Evolutionary conservation across 345 rosid species (phyloP).

Genomic region (Hevea brasiliensis): DNA sequence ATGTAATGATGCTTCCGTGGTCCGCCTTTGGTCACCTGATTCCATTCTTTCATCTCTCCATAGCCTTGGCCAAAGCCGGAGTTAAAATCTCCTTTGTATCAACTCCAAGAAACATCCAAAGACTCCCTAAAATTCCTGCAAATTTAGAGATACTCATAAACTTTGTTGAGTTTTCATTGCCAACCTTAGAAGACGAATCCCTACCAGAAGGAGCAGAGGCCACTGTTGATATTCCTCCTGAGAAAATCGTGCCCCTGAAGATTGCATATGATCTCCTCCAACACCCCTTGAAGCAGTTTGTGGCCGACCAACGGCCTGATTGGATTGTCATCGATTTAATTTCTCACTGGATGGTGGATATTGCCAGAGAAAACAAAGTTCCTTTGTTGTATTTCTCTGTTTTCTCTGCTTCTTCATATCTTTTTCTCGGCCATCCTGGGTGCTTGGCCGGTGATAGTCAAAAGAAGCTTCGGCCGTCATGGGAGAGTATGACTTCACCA

Average conservation of each 20-base stretch:
- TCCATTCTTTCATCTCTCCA: conserved; percentile 28
- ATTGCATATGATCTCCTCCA: conserved; percentile 33
- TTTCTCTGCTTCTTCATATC: not conserved
- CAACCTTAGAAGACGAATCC: not conserved
- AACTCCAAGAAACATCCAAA: conserved; percentile 22
- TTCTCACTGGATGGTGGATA: conserved; percentile 23
- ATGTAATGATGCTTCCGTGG: conserved; percentile 30
- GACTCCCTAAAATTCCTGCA: conserved; percentile 31
- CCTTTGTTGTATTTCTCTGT: conserved; percentile 22
- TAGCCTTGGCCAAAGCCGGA: conserved; percentile 24
- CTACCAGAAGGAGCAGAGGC: conserved; percentile 35
- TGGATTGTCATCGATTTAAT: conserved; percentile 31
- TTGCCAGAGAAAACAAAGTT: conserved; percentile 18
- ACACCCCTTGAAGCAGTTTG: conserved; percentile 23
- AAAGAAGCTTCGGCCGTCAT: not conserved
- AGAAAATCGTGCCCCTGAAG: conserved; percentile 23
- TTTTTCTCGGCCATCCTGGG: conserved; percentile 14
- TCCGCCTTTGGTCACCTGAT: conserved; percentile 28
- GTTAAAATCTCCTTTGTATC: conserved; percentile 21
- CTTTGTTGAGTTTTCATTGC: conserved; percentile 23
- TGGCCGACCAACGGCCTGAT: conserved; percentile 14
- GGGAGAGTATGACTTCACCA: conserved; percentile 11
- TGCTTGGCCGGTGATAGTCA: conserved; percentile 3
- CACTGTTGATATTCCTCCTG: conserved; percentile 34
- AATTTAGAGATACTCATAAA: conserved; percentile 1